These are phyloP conservation scores for Phialophora tarda DNA, from an alignment of 2,329 filamentous ascomycete species.

Conservation along the genomic window DNA sequence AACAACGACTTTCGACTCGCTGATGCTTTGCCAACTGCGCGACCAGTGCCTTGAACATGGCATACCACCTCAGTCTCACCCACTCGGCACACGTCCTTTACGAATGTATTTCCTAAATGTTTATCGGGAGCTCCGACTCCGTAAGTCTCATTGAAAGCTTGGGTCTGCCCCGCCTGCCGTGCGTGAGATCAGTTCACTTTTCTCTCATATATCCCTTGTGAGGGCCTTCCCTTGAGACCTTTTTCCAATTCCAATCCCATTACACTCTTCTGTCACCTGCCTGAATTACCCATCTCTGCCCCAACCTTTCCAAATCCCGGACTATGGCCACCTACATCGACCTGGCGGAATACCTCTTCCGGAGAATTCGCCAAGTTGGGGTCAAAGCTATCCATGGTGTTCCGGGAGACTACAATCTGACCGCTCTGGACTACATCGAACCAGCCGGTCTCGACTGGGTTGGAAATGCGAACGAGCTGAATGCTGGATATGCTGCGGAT, in stretches of 20 bases:
- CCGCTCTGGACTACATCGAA: slow-evolving; percentile 63
- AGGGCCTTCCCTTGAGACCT: neutral
- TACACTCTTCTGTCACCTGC: neutral
- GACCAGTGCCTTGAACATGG: neutral
- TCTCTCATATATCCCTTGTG: neutral
- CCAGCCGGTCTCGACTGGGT: slow-evolving; percentile 63
- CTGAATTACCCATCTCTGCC: neutral
- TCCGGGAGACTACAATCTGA: slow-evolving; percentile 53
- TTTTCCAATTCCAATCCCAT: neutral
- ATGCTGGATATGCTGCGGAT: slow-evolving; percentile 76
- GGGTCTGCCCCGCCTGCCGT: slow-evolving; percentile 3
- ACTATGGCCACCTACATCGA: slow-evolving; percentile 46
- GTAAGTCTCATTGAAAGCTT: slow-evolving; percentile 13
- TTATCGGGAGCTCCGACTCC: neutral
- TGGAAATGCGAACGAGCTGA: slow-evolving; percentile 67
- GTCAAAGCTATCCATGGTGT: slow-evolving; percentile 58
- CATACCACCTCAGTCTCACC: slow-evolving; percentile 1
- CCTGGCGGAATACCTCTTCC: slow-evolving; percentile 57
- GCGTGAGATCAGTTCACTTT: slow-evolving; percentile 5
- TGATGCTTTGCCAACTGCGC: neutral
- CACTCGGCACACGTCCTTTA: neutral
- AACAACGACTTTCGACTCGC: neutral
- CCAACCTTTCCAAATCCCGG: neutral
- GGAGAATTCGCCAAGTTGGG: slow-evolving; percentile 56
- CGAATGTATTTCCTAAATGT: neutral